phyloP scores from a whole-genome alignment of 106 monocot genomes.

The Amphibolis antarctica region DNA sequence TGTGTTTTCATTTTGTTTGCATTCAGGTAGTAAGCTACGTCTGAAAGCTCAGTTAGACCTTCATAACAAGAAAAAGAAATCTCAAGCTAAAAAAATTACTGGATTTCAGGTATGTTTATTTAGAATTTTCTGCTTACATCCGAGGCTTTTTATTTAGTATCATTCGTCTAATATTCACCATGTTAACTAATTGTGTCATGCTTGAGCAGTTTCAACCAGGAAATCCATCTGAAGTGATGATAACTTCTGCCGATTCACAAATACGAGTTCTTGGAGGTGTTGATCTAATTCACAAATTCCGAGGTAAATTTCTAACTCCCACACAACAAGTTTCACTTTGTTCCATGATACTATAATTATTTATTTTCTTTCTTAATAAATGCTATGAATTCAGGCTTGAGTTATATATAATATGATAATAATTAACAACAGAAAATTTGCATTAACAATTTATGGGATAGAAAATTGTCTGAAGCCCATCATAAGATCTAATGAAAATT shows the following conservation, averaged over 20 bases:
- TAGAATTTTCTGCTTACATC: background rate
- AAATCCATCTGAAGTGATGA: constrained; percentile 66
- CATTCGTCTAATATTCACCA: background rate
- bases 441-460: no score
- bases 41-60: constrained; percentile 68
- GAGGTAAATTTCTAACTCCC: constrained; percentile 31
- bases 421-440: no score
- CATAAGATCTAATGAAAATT: no score
- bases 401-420: no score
- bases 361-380: no score
- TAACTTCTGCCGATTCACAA: constrained; percentile 87
- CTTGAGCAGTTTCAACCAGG: constrained; percentile 73
- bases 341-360: no score
- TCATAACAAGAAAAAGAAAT: constrained; percentile 58
- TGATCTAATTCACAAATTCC: constrained; percentile 73
- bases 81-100: constrained; percentile 75
- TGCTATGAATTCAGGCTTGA: no score
- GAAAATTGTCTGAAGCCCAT: no score
- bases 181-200: background rate
- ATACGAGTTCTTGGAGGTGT: constrained; percentile 70
- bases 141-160: background rate
- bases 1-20: background rate
- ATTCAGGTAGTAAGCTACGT: constrained; percentile 57
- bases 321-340: no score
- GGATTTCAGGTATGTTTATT: constrained; percentile 71